These are phyloP conservation scores for Linum trigynum DNA, from an alignment of 345 rosid species.

Conservation along the genomic window DNA sequence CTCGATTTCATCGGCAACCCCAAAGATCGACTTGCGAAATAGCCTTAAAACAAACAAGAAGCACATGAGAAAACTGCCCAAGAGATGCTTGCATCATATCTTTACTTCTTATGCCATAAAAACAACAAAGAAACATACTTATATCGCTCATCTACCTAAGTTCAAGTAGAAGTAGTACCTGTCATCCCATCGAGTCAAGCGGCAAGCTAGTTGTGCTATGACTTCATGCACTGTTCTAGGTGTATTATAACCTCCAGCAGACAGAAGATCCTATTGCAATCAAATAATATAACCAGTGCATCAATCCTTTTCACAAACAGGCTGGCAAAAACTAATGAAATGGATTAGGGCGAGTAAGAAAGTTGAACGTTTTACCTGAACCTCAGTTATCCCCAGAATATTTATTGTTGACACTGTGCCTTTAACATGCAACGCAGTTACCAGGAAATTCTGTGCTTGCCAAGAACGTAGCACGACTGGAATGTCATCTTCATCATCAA, in stretches of 20 bases:
- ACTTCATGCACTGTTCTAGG: constrained; percentile 89
- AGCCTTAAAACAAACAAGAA: constrained; percentile 37
- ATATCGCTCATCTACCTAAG: neutral
- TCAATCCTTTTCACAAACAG: neutral
- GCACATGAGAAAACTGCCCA: neutral
- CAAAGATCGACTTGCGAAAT: constrained; percentile 89
- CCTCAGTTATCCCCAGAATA: constrained; percentile 77
- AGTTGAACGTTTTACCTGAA: constrained; percentile 44
- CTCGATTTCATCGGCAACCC: constrained; percentile 94
- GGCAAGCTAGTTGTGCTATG: constrained; percentile 67
- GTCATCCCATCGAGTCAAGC: constrained; percentile 92
- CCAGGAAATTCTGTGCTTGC: constrained; percentile 87
- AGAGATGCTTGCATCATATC: neutral
- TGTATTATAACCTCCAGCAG: constrained; percentile 68
- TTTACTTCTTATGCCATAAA: neutral
- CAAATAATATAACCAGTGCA: constrained; percentile 1
- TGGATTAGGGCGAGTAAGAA: constrained; percentile 14
- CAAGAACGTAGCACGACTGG: constrained; percentile 89
- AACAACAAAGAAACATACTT: neutral
- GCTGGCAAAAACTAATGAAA: neutral
- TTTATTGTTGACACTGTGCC: constrained; percentile 47
- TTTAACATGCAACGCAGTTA: constrained; percentile 78
- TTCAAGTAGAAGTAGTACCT: constrained; percentile 32
- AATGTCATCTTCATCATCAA: constrained; percentile 78
- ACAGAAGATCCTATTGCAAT: constrained; percentile 60